A percentile compares a stretch with the other conserved stretches of the same genome.
Evolutionary conservation across 2,329 filamentous ascomycete species (phyloP).

Genomic region (Leptographium flavum): DNA sequence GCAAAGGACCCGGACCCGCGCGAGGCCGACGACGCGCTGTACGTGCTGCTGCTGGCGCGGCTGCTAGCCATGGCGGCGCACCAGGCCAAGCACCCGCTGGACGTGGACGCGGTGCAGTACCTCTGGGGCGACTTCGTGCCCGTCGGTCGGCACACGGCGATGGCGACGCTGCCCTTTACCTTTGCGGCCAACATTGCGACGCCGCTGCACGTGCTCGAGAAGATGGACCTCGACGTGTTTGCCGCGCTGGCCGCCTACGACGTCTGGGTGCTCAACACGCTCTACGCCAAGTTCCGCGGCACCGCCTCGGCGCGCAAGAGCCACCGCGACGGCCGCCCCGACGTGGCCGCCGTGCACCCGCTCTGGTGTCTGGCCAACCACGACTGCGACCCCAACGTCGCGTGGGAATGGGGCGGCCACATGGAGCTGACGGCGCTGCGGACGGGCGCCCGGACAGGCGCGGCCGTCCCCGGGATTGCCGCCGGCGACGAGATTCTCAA

Average conservation of each 20-base stretch:
- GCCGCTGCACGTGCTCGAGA: constrained; percentile 65
- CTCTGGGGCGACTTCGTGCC: constrained; percentile 55
- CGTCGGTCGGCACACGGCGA: too few species aligned
- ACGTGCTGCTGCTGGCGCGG: constrained; percentile 47
- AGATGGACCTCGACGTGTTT: constrained; percentile 73
- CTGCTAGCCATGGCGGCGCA: constrained; percentile 49
- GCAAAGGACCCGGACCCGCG: constrained; percentile 47
- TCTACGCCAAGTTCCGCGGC: constrained; percentile 85
- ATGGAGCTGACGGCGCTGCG: constrained; percentile 57
- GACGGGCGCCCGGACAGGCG: constrained; percentile 38
- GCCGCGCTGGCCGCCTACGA: constrained; percentile 44
- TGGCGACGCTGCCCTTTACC: constrained; percentile 65
- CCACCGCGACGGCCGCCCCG: constrained; percentile 63
- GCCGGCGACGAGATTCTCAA: constrained; percentile 77
- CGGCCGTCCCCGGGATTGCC: constrained; percentile 39
- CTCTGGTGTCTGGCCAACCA: constrained; percentile 96
- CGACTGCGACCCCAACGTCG: constrained; percentile 86
- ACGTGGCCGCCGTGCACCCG: constrained; percentile 85
- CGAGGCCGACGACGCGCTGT: constrained; percentile 46
- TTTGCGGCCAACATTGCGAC: constrained; percentile 63
- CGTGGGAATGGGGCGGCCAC: constrained; percentile 79
- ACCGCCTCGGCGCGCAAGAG: constrained; percentile 79
- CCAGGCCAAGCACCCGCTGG: constrained; percentile 45
- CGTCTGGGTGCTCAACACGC: constrained; percentile 76
- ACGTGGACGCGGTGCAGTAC: constrained; percentile 50